Evolutionary conservation across 2,329 filamentous ascomycete species (phyloP), one percentile per base, ranked within the genome.

Genomic region (Microascus cirrosus): DNA sequence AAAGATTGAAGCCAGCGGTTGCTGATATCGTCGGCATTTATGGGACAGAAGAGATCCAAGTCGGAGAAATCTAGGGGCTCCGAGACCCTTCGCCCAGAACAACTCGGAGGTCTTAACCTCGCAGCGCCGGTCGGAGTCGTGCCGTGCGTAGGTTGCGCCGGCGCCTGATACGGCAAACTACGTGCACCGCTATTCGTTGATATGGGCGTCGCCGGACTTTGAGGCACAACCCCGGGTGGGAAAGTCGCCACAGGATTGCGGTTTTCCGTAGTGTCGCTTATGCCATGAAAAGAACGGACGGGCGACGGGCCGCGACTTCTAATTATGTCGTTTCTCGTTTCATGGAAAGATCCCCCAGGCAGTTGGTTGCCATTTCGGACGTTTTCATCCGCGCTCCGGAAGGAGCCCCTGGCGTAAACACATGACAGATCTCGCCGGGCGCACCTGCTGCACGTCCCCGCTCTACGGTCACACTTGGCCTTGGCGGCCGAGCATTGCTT

Each of bases 1-100:
- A 73, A 78, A 1, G 71, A 65, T 35, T 77, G 72, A 28, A 80
- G 64, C 77, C 77, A 80, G 12, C 77, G 75, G 48, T 75, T 77
- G 13, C 68, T 70, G 54, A 79, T 77, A 18, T 72, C 71, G 25
- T 77, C 72, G 0, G 70, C 71, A 53, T 77, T 70, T 60, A 79
- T 77, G 2, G 74, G 73, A 58, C 75, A 77, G 0, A 71, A 59
- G 7, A 80, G 68, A 13, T 72, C 67, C 1, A 70, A 58, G 13
- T 57, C 42, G 5, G 67, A 63, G 56, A 76, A 76, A 53, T 73
- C 63, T 25, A 71, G 63, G n/a, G 24, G 22, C 7, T 58, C 18
- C 10, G 11, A 32, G 4, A 2, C 12, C 57, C 58, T 8, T 8
- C 3, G 28, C n/a, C 2, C 12, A 58, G 22, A 52, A 55, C 13